A percentile compares a stretch with the other conserved stretches of the same genome.
Conservation (phyloP, 176 grass and related monocot genomes). For the Lolium rigidum region DNA sequence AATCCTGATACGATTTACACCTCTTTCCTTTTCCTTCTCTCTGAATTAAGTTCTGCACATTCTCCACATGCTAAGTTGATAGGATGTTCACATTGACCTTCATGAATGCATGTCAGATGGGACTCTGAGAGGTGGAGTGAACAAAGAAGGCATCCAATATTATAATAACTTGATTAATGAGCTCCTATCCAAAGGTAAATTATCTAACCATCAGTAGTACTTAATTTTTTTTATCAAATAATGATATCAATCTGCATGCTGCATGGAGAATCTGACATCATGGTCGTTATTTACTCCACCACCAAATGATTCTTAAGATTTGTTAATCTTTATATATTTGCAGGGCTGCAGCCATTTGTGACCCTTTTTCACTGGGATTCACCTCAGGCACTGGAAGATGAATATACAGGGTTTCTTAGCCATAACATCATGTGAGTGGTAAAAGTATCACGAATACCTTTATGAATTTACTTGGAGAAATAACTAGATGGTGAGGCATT, state of each 20-base stretch:
- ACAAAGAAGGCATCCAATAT: constrained; percentile 54
- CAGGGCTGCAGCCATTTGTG: constrained; percentile 68
- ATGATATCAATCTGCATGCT: too few species aligned
- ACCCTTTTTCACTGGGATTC: constrained; percentile 79
- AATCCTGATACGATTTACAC: neutral
- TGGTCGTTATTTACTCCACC: neutral
- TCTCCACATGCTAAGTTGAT: neutral
- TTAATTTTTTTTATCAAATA: too few species aligned
- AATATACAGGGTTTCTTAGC: constrained; percentile 65
- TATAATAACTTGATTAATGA: constrained; percentile 69
- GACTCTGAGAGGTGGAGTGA: constrained; percentile 58
- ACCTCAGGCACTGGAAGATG: constrained; percentile 67
- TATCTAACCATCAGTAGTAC: neutral
- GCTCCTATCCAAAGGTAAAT: constrained; percentile 49
- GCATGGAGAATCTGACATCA: neutral
- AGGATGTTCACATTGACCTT: neutral
- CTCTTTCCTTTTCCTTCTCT: neutral
- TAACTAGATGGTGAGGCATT: neutral
- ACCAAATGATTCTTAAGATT: neutral
- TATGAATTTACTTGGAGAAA: neutral
- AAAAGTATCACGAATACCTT: neutral
- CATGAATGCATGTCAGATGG: constrained; percentile 51
- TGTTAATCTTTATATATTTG: neutral
- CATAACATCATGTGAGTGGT: constrained; percentile 58
- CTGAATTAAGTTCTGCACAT: neutral